Evolutionary conservation across 345 rosid genomes (phyloP), one percentile per base, ranked within the genome.

Genomic region (Psidium guajava): DNA sequence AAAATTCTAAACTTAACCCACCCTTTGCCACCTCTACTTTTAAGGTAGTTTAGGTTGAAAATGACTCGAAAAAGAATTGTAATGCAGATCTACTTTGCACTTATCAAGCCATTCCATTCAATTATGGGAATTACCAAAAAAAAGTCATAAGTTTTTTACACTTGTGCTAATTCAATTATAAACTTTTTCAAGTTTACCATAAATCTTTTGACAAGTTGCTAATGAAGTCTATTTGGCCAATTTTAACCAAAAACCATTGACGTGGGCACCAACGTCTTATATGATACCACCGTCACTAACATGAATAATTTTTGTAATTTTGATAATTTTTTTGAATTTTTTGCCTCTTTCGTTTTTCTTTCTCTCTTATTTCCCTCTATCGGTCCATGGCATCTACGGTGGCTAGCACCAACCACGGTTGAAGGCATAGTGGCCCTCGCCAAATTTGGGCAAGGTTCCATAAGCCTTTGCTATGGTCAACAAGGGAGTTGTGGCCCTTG

Each of bases 261-360:
- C 10, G 2, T 55, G n/a, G n/a, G 4, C 4, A 8, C 5, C 0
- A 1, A 13, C 13, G 8, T 59, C 14, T 2, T 59, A 59, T 59
- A 6, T n/a, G 36, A 0, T 28, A 59, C 14, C 0, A 2, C 2
- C 0, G 5, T 6, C 9, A 12, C 6, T 5, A 3, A n/a, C 1
- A 0, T n/a, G 28, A 2, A 13, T 3, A n/a, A n/a, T n/a, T n/a
- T 6, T n/a, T n/a, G 2, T 13, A 14, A 58, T 58, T 58, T 58
- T 52, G 13, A 52, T 52, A 52, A 14, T 52, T 52, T 58, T 57
- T 58, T 58, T 57, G 0, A 25, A 49, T 9, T 8, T 49, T 49
- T 2, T 11, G 2, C 13, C 47, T 44, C 47, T 44, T 49, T 49
- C 3, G 13, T 12, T 58, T n/a, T 58, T 58, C 16, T n/a, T 58